Evolutionary conservation across 2,329 filamentous ascomycete species (phyloP), one percentile per base, ranked within the genome.

Genomic region (Anthostomella pinea): DNA sequence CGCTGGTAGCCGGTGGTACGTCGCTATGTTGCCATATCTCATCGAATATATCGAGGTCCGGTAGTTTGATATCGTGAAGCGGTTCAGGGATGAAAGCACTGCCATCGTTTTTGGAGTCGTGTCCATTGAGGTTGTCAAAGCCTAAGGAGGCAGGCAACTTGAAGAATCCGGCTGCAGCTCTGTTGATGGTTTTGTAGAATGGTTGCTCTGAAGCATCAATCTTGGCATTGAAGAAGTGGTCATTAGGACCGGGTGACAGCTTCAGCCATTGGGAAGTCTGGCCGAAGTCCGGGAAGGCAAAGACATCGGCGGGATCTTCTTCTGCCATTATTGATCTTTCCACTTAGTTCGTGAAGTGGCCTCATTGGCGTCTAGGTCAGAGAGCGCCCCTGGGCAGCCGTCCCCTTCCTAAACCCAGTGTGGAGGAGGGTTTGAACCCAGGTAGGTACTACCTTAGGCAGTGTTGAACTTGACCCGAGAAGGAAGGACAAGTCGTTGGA

Each of bases 261-360:
- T 68, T 59, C 23, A 75, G 60, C 59, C 73, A 72, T 48, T 63
- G 68, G 3, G 81, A 78, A 17, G 70, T 63, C 37, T 66, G 67
- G 72, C 74, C 79, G 43, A 85, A 72, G 53, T 81, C 70, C 24
- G 78, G 77, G 29, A 81, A 77, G 24, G 74, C 72, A 54, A 87
- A 87, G 20, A 81, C 70, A 53, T 82, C 63, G 30, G 73, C 67
- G 35, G 62, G 54, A 25, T 70, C 65, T 41, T 69, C 60, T 35
- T 69, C 58, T 42, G 60, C 57, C 64, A 68, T 70, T 14, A n/a
- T n/a, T n/a, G n/a, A n/a, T n/a, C n/a, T n/a, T 44, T 48, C 18
- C 38, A 10, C 32, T 8, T 14, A 21, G 26, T 37, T 25, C 35
- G 35, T 22, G 9, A 21, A 39, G 35, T 20, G 24, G 28, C 45